These are phyloP conservation scores for Acidomyces sp. DNA, from an alignment of 495 filamentous ascomycete species.

Conservation along the genomic window DNA sequence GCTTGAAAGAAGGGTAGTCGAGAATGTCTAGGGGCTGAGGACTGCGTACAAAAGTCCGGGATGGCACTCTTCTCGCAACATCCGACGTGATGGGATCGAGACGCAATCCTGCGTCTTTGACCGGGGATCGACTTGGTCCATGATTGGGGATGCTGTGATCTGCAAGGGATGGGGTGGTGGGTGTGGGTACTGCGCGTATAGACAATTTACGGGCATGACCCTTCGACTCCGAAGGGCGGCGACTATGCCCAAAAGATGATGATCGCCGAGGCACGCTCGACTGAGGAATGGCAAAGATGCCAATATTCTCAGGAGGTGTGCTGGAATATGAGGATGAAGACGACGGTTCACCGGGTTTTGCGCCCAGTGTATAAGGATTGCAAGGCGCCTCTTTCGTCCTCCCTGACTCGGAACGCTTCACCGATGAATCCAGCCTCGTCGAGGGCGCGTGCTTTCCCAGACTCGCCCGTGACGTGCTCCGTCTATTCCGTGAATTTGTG, in stretches of 20 bases:
- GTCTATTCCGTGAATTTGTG: neutral
- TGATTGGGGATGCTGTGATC: conserved; percentile 23
- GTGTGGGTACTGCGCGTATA: conserved; percentile 6
- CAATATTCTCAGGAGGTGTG: conserved; percentile 24
- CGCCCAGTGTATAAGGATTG: neutral
- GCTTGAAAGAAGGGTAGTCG: conserved; percentile 26
- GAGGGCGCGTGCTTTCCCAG: conserved; percentile 3
- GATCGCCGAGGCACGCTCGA: conserved; percentile 28
- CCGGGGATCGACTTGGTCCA: conserved; percentile 25
- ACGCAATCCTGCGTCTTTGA: conserved; percentile 21
- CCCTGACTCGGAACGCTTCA: conserved; percentile 1
- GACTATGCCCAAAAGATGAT: conserved; percentile 21
- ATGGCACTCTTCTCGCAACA: conserved; percentile 23
- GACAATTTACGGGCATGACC: conserved; percentile 4
- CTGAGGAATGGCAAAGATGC: conserved; percentile 28
- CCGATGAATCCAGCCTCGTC: neutral
- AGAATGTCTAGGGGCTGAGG: conserved; percentile 24
- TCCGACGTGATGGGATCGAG: conserved; percentile 24
- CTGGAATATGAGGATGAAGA: conserved; percentile 22
- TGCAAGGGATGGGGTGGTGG: conserved; percentile 12
- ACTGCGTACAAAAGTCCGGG: conserved; percentile 24
- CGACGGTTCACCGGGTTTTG: conserved; percentile 11
- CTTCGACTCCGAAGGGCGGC: conserved; percentile 12
- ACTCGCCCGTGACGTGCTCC: neutral
- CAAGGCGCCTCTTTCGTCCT: neutral